Percentiles rank a stretch among this genome's conserved stretches.
Conservation (phyloP, 345 rosid species). For the Acer campestre region DNA sequence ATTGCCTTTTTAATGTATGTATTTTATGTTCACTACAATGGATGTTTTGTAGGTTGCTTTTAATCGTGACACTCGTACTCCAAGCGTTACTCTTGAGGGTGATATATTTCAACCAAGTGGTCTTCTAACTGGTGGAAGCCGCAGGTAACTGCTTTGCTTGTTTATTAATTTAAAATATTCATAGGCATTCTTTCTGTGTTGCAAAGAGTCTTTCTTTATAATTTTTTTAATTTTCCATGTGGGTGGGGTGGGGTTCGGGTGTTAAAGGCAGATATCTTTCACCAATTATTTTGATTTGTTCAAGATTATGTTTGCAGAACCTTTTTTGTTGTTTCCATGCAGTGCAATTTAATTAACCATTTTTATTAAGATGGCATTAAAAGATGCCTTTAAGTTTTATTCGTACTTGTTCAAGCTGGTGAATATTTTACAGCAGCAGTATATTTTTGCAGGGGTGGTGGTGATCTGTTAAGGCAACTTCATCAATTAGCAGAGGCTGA, state of each 20-base stretch:
- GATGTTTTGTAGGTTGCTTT: constrained; percentile 75
- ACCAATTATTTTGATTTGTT: not conserved
- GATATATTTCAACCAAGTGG: constrained; percentile 97
- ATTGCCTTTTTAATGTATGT: not conserved
- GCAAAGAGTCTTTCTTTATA: not conserved
- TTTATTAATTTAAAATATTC: constrained; percentile 10
- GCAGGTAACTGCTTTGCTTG: constrained; percentile 52
- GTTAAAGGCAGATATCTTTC: not conserved
- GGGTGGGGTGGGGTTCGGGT: not conserved
- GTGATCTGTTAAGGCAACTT: constrained; percentile 78
- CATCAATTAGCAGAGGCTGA: constrained; percentile 85
- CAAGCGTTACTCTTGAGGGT: constrained; percentile 94
- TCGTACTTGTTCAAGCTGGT: not conserved
- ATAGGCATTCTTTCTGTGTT: not conserved
- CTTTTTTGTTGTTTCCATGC: not conserved
- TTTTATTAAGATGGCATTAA: not conserved
- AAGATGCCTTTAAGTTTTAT: constrained; percentile 13
- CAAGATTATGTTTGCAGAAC: not conserved
- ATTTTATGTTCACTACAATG: constrained; percentile 13
- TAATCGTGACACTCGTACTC: constrained; percentile 62
- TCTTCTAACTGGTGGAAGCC: constrained; percentile 96
- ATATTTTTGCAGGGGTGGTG: constrained; percentile 69
- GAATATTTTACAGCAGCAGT: constrained; percentile 4
- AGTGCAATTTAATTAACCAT: not conserved
- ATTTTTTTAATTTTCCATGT: not conserved